phyloP scores from a whole-genome alignment of 2,329 filamentous ascomycete genomes.

The Claviceps lovelessii region DNA sequence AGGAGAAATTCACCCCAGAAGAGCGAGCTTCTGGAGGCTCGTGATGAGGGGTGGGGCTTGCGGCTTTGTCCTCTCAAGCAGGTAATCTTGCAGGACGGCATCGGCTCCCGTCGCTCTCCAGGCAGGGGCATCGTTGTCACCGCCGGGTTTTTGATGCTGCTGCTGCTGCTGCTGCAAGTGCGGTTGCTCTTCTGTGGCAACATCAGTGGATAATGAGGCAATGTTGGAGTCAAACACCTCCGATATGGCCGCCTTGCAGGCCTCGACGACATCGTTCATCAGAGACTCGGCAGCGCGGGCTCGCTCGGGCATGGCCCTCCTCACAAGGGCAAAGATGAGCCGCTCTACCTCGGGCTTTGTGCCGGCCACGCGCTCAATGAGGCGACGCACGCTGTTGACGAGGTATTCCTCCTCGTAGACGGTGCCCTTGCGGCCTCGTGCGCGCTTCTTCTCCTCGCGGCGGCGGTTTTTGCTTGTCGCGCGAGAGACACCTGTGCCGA shows the following conservation, averaged over 20 bases:
- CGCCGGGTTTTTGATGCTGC: conserved; percentile 7
- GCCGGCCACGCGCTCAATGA: conserved; percentile 69
- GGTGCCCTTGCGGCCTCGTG: conserved; percentile 85
- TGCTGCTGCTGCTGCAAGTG: conserved; percentile 4
- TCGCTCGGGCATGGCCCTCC: conserved; percentile 75
- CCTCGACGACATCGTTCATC: conserved; percentile 58
- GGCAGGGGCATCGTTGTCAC: conserved; percentile 4
- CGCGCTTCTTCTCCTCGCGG: conserved; percentile 88
- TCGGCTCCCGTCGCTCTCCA: conserved; percentile 33
- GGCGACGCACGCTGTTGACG: conserved; percentile 67
- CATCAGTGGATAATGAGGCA: conserved; percentile 7
- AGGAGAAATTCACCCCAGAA: conserved; percentile 26
- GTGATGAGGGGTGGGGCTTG: conserved; percentile 35
- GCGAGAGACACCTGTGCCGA: conserved; percentile 58
- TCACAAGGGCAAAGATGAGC: conserved; percentile 62
- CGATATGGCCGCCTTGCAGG: conserved; percentile 49
- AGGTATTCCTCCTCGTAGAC: conserved; percentile 98
- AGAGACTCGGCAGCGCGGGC: conserved; percentile 63
- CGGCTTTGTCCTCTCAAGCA: conserved; percentile 30
- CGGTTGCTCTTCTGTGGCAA: background rate
- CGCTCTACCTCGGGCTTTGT: conserved; percentile 57
- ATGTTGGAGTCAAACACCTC: conserved; percentile 46
- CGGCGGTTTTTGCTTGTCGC: conserved; percentile 78
- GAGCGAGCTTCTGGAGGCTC: conserved; percentile 32
- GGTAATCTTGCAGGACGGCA: conserved; percentile 36